Evolutionary conservation across 495 filamentous ascomycete species (phyloP).

Genomic region (Cercophora sp.): DNA sequence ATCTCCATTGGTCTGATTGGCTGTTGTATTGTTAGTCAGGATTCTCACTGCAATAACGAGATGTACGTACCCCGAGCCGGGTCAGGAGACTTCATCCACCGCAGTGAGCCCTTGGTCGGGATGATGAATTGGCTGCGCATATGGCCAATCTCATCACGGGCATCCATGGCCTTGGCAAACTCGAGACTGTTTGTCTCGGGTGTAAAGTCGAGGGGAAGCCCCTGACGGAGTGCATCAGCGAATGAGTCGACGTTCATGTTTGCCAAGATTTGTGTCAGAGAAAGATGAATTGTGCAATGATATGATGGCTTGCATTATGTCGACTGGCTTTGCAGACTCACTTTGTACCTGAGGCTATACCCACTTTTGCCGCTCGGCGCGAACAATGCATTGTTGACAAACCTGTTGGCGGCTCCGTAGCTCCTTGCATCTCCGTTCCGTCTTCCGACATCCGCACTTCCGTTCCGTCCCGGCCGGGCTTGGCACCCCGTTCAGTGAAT

Average conservation of each 20-base stretch:
- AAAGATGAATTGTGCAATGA: not conserved
- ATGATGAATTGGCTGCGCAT: conserved; percentile 76
- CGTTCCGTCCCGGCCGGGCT: conserved; percentile 11
- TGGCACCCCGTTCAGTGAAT: too few relatives aligned
- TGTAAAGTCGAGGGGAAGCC: conserved; percentile 16
- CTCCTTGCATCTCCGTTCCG: conserved; percentile 17
- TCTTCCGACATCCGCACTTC: conserved; percentile 22
- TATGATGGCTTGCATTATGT: too few relatives aligned
- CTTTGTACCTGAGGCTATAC: not conserved
- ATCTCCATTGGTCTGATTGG: conserved; percentile 9
- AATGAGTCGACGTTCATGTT: conserved; percentile 8
- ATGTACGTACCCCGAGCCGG: too few relatives aligned
- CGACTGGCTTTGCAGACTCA: too few relatives aligned
- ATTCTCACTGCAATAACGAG: too few relatives aligned
- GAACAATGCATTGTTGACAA: too few relatives aligned
- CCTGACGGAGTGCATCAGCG: conserved; percentile 12
- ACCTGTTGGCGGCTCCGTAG: too few relatives aligned
- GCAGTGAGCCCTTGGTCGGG: conserved; percentile 68
- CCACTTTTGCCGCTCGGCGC: conserved; percentile 9
- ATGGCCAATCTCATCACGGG: conserved; percentile 58
- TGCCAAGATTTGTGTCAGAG: not conserved
- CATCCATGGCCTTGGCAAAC: conserved; percentile 50
- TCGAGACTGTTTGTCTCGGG: conserved; percentile 12
- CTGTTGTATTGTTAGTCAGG: not conserved
- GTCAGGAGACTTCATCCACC: conserved; percentile 48